Base-by-base conservation (phyloP, 2,329 filamentous ascomycete species). In the Sarocladium oryzae region DNA sequence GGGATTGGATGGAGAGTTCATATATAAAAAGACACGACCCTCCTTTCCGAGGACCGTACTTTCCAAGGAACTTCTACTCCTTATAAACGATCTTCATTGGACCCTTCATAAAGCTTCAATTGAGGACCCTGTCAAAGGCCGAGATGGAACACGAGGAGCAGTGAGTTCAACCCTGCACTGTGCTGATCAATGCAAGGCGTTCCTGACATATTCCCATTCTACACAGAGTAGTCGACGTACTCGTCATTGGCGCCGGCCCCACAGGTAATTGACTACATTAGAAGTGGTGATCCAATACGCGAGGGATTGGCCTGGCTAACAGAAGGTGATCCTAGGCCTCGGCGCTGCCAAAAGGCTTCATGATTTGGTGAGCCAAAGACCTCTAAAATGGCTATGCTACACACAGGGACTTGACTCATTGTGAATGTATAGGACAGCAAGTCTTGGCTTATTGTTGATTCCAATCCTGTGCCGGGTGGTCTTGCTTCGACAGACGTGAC, bases 401-500 rank as follows among this genome's bases (percentile, higher is more conserved):
- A 40, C 15, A 7, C 2, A 50, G 9, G 8, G 61, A 95, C 89
- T 77, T 91, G 66, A 82, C 82, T 57, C 84, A 87, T 58, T 93
- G 8, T 36, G 11, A 32, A 36, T 18, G 8, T 23, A 7, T 18
- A 40, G 37, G 20, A 15, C 37, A 40, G 18, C 37, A 40, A 40
- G 37, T 40, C 89, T 63, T 96, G 90, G 90, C 67, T 95, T 76
- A 90, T 96, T 61, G 76, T 96, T 57, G 90, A 96, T 72, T 83
- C 85, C 55, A 90, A 86, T 68, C 85, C 90, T 67, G 89, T 80
- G 58, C 88, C 90, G 38, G 90, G 90, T 67, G 90, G 90, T 75
- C 83, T 96, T 60, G 90, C 90, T 57, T 92, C 89, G 41, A 96
- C 90, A 52, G 90, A 96, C 68, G 79, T 89, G 57, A 95, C 90